Evolutionary conservation across 179 eudicot genomes (phyloP).

Genomic region (Monotropa hypopitys): DNA sequence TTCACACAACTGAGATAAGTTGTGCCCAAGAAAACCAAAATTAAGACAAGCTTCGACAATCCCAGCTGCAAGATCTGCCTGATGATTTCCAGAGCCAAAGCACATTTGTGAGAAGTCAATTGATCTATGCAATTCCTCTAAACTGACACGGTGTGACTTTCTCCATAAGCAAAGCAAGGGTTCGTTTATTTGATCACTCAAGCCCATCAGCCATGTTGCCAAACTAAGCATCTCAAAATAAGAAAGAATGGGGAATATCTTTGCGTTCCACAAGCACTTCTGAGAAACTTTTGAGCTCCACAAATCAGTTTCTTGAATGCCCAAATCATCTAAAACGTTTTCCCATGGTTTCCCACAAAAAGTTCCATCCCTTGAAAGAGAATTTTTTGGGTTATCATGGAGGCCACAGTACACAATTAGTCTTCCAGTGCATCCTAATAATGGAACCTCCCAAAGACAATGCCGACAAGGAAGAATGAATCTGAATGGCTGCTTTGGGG

Average conservation of each 20-base stretch:
- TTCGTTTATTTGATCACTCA: slow-evolving; percentile 29
- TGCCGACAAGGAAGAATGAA: slow-evolving; percentile 96
- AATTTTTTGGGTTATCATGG: slow-evolving; percentile 83
- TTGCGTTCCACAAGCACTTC: slow-evolving; percentile 94
- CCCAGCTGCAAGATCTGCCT: slow-evolving; percentile 81
- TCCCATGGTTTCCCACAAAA: slow-evolving; percentile 97
- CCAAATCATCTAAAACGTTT: slow-evolving; percentile 59
- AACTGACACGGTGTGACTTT: slow-evolving; percentile 57
- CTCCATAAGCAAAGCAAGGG: slow-evolving; percentile 45
- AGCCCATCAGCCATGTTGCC: slow-evolving; percentile 87
- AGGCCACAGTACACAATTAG: slow-evolving; percentile 91
- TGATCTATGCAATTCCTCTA: slow-evolving; percentile 85
- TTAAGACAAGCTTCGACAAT: slow-evolving; percentile 75
- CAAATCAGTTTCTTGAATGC: slow-evolving; percentile 58
- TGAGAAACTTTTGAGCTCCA: slow-evolving; percentile 34
- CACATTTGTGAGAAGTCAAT: slow-evolving; percentile 83
- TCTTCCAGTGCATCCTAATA: slow-evolving; percentile 47
- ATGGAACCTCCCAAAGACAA: slow-evolving; percentile 98
- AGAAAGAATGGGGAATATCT: slow-evolving; percentile 63
- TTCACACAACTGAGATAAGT: slow-evolving; percentile 69
- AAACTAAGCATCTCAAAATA: slow-evolving; percentile 71
- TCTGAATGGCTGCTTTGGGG: slow-evolving; percentile 25
- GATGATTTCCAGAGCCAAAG: slow-evolving; percentile 61
- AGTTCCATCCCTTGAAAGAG: slow-evolving; percentile 56
- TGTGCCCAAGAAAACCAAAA: slow-evolving; percentile 88